Conservation (phyloP, 768 basidiomycete genomes). For the Termitomyces titanicus region DNA sequence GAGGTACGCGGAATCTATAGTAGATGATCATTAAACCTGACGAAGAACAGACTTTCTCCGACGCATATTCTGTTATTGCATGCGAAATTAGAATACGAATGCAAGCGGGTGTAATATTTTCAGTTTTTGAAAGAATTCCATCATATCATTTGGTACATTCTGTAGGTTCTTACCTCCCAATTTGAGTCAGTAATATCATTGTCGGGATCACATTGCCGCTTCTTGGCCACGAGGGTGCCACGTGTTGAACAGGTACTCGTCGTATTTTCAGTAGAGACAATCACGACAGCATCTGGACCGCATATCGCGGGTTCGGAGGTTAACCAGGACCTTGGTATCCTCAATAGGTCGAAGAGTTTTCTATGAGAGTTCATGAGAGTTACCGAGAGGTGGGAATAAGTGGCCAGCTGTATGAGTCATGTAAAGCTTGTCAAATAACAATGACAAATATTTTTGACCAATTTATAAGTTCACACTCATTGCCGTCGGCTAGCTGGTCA, state of each 20-base stretch:
- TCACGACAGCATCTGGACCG: neutral
- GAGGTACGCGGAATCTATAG: conserved; percentile 15
- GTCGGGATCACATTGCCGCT: neutral
- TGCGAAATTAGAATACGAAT: neutral
- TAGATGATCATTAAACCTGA: too few species aligned
- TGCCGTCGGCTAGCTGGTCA: too few species aligned
- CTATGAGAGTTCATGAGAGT: too few species aligned
- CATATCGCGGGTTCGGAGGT: too few species aligned
- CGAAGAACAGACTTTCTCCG: too few species aligned
- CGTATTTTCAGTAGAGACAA: neutral
- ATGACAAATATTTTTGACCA: too few species aligned
- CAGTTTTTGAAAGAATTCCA: neutral
- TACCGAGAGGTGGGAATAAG: too few species aligned
- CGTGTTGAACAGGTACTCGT: neutral
- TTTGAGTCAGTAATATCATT: neutral
- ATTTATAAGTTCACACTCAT: too few species aligned
- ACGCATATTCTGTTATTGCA: neutral
- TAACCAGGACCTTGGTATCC: too few species aligned
- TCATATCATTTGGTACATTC: neutral
- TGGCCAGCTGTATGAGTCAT: too few species aligned
- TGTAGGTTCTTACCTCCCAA: neutral
- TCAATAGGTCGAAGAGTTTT: too few species aligned
- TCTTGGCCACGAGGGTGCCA: neutral
- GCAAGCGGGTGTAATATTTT: neutral
- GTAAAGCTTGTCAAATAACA: too few species aligned